These are phyloP conservation scores for Colletotrichum caudatum DNA, from an alignment of 2,329 filamentous ascomycete genomes.

Conservation along the genomic window DNA sequence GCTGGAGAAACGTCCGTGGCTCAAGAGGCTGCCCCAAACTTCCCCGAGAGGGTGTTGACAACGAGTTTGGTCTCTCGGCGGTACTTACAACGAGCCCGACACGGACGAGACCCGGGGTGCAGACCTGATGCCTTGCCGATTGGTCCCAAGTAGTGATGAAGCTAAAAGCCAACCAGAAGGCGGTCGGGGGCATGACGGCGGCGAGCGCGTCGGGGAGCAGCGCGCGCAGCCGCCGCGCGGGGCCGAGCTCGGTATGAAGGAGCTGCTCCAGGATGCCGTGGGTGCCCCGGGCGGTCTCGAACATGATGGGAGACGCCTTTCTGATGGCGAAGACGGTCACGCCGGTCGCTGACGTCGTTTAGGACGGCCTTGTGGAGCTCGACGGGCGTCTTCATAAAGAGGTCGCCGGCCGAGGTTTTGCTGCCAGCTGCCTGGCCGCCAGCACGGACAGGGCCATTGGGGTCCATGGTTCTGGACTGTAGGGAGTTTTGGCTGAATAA, in stretches of 20 bases:
- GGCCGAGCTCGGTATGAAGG: neutral
- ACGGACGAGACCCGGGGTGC: no score
- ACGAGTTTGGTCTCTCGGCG: no score
- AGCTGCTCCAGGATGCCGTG: no score
- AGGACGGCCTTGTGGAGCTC: neutral
- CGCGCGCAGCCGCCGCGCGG: neutral
- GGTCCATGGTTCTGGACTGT: neutral
- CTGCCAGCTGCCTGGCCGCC: neutral
- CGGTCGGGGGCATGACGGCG: neutral
- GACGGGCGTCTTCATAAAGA: neutral
- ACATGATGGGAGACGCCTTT: neutral
- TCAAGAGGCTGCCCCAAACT: no score
- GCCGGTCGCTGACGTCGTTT: neutral
- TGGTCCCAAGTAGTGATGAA: no score
- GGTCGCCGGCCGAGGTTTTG: neutral
- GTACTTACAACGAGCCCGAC: no score
- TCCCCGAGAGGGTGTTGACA: no score
- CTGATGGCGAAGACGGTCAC: neutral
- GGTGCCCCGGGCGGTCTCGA: neutral
- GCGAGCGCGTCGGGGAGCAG: neutral
- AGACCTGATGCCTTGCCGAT: no score
- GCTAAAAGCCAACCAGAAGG: no score
- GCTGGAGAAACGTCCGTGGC: no score
- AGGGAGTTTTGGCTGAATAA: accelerated
- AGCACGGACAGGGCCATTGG: neutral